Evolutionary conservation across 805 yeast species (phyloP), one percentile per base, ranked within the genome.

Genomic region (Schwanniomyces occidentalis): DNA sequence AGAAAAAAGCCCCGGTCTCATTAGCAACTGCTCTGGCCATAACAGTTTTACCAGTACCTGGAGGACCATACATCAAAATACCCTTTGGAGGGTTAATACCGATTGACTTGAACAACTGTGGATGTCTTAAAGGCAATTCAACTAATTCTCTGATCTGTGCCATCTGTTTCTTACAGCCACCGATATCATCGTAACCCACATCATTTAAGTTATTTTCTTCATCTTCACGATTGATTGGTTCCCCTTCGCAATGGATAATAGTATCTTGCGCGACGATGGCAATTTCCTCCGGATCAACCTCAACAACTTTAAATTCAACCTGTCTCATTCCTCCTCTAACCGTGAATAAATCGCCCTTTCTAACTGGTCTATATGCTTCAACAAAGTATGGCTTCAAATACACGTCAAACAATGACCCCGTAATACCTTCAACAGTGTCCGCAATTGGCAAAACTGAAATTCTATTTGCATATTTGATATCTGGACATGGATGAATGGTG

Each of bases 1-100:
- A 93, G 78, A 93, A 93, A 63, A 93, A 93, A 1, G 99, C 99
- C 58, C 99, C 99, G 16, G 99, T 93, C 68, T 93, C 99, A 55
- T 93, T 93, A 30, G 99, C 99, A 34, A 93, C 99, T n/a, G 99
- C 99, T 63, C 99, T 82, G 2, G 99, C 99, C 96, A 93, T 89
- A 50, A 93, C 75, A 20, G 99, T 93, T 69, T 93, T 93, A 85
- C 99, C 99, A 10, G 99, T 93, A 79, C 99, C 99, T 21, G 99
- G 99, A 32, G 99, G 99, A 57, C 99, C 99, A 63, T 85, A 93
- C 95, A 87, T 86, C 57, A 93, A 77, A 42, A 93, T 89, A 73
- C 99, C 99, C 65, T 88, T 86, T 47, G 99, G 99, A 27, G 99
- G 99, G 65, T 93, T 93, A 61, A 93, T 93, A 78, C 99, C 99